Evolutionary conservation across 2,329 filamentous ascomycete genomes (phyloP).

Genomic region (Aotearoamyces nothofagi): DNA sequence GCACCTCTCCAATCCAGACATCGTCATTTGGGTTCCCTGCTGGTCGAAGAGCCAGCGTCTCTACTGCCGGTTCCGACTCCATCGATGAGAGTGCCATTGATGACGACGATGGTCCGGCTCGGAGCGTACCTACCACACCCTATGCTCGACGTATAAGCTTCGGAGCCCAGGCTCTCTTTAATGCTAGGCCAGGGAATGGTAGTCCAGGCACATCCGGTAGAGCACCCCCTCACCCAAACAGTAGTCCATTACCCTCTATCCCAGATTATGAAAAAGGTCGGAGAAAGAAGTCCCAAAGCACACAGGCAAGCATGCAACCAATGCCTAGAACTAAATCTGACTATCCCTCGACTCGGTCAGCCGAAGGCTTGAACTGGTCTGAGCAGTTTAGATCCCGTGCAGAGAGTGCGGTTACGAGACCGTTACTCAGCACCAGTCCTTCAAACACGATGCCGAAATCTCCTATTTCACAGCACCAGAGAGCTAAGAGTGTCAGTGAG

Average conservation of each 20-base stretch:
- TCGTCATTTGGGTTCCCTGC: conserved; percentile 33
- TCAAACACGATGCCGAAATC: conserved; percentile 21
- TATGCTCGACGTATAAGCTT: conserved; percentile 82
- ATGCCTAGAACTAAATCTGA: conserved; percentile 49
- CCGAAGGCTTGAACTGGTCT: conserved; percentile 92
- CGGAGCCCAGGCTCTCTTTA: conserved; percentile 51
- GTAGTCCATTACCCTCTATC: conserved; percentile 13
- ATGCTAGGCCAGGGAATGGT: conserved; percentile 20
- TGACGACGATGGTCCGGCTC: conserved; percentile 40
- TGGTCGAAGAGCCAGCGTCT: conserved; percentile 49
- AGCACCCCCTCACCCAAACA: conserved; percentile 16
- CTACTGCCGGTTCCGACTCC: conserved; percentile 46
- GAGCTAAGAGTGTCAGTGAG: conserved; percentile 54
- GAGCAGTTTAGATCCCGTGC: conserved; percentile 88
- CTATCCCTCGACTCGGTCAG: conserved; percentile 46
- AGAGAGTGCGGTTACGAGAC: conserved; percentile 55
- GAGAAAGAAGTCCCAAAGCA: conserved; percentile 2
- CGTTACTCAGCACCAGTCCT: conserved; percentile 38
- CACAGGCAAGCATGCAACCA: conserved; percentile 41
- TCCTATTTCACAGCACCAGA: conserved; percentile 34
- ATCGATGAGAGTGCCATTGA: conserved; percentile 62
- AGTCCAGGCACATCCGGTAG: conserved; percentile 15
- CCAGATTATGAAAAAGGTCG: conserved; percentile 4
- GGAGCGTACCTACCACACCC: conserved; percentile 52
- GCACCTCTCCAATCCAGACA: conserved; percentile 45